These are phyloP conservation scores for Citeromyces matritensis DNA, from an alignment of 805 yeast species.

Conservation along the genomic window DNA sequence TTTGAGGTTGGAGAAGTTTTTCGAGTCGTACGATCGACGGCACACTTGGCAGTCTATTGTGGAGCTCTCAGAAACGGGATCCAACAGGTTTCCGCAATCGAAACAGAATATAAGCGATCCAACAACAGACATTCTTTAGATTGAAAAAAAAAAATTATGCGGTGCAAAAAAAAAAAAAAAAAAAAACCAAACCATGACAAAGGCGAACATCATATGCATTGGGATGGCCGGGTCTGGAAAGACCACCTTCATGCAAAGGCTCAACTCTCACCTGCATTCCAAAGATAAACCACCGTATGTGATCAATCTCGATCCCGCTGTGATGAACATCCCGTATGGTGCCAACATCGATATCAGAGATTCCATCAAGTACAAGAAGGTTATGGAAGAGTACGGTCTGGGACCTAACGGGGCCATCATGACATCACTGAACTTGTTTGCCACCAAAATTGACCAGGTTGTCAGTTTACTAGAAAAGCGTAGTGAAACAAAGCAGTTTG, in stretches of 20 bases:
- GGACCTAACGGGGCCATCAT: slow-evolving; percentile 99
- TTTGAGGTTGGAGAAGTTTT: slow-evolving; percentile 58
- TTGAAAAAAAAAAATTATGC: not conserved
- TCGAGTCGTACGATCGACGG: slow-evolving; percentile 20
- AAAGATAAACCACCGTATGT: slow-evolving; percentile 73
- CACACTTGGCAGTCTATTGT: slow-evolving; percentile 44
- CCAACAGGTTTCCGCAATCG: slow-evolving; percentile 84
- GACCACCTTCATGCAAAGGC: slow-evolving; percentile 93
- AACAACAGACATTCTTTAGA: slow-evolving; percentile 65
- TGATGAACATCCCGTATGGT: slow-evolving; percentile 81
- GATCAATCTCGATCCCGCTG: slow-evolving; percentile 93
- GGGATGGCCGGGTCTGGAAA: slow-evolving; percentile 69
- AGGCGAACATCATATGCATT: no score
- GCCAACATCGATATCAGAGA: slow-evolving; percentile 94
- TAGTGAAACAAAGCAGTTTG: slow-evolving; percentile 28
- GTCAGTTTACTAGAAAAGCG: slow-evolving; percentile 74
- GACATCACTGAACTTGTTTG: slow-evolving; percentile 79
- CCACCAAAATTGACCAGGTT: slow-evolving; percentile 95
- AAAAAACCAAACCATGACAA: not conserved
- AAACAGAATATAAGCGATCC: slow-evolving; percentile 91
- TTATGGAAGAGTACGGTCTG: slow-evolving; percentile 86
- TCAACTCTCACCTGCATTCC: slow-evolving; percentile 77
- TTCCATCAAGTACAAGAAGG: slow-evolving; percentile 88
- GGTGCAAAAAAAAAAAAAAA: not conserved
- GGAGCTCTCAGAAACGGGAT: slow-evolving; percentile 36